Evolutionary conservation across 2,329 filamentous ascomycete genomes (phyloP).

Genomic region (Mycosphaerella sp.): DNA sequence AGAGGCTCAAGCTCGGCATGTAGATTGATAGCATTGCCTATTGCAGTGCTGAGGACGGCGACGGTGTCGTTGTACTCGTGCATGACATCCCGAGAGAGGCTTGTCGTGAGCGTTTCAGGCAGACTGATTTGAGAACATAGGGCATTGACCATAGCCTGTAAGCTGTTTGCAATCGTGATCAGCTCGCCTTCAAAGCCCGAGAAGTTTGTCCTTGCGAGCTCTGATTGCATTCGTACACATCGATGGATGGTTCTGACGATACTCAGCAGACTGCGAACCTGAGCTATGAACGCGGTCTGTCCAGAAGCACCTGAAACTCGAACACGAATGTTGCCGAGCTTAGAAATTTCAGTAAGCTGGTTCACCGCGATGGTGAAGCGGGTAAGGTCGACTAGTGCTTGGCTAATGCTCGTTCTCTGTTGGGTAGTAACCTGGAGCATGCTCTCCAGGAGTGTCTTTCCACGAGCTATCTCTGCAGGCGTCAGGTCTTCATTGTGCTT

Average conservation of each 20-base stretch:
- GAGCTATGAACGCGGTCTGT: neutral
- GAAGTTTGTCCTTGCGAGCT: slow-evolving; percentile 17
- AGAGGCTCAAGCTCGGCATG: slow-evolving; percentile 22
- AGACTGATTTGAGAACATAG: neutral
- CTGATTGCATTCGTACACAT: slow-evolving; percentile 15
- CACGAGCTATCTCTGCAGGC: slow-evolving; percentile 68
- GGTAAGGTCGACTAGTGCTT: slow-evolving; percentile 2
- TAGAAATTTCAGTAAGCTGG: slow-evolving; percentile 9
- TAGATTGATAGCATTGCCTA: neutral
- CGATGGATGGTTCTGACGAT: slow-evolving; percentile 8
- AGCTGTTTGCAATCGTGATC: neutral
- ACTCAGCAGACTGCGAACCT: slow-evolving; percentile 4
- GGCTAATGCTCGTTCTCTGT: slow-evolving; percentile 16
- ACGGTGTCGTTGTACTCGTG: neutral
- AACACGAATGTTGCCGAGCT: neutral
- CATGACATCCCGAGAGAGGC: neutral
- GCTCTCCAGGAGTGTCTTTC: slow-evolving; percentile 80
- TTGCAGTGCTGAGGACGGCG: neutral
- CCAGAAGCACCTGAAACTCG: neutral
- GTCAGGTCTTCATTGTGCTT: slow-evolving; percentile 83
- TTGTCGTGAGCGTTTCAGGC: slow-evolving; percentile 5
- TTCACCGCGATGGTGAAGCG: slow-evolving; percentile 7
- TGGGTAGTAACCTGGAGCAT: slow-evolving; percentile 51
- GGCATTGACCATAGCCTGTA: neutral
- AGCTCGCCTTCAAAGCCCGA: slow-evolving; percentile 1